Conservation (phyloP, 129 eudicot genomes). For the Mikania micrantha region DNA sequence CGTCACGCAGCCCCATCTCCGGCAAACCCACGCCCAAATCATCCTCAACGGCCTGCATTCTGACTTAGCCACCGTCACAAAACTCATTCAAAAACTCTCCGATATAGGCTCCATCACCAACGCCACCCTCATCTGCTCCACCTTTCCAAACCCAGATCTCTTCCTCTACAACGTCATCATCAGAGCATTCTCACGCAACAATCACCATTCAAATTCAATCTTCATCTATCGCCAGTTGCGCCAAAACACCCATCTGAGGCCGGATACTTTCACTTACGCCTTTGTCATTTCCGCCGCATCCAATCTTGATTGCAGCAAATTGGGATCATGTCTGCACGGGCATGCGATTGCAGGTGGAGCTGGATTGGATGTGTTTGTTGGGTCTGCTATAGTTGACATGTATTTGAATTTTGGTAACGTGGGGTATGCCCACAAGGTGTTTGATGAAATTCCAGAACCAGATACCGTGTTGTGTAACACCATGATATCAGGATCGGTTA, state of each 20-base stretch:
- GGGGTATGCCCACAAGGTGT: conserved; percentile 64
- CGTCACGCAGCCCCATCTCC: conserved; percentile 36
- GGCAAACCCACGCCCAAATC: conserved; percentile 81
- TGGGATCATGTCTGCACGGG: conserved; percentile 58
- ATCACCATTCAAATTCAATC: conserved; percentile 30
- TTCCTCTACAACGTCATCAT: conserved; percentile 80
- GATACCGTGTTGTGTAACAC: conserved; percentile 88
- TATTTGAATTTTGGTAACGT: conserved; percentile 41
- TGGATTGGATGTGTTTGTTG: conserved; percentile 65
- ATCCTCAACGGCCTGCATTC: conserved; percentile 39
- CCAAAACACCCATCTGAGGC: conserved; percentile 25
- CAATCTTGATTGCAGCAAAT: conserved; percentile 12
- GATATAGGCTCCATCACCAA: conserved; percentile 41
- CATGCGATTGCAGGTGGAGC: conserved; percentile 53
- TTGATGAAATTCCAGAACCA: conserved; percentile 54
- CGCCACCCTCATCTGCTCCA: conserved; percentile 49
- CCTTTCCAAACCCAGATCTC: conserved; percentile 50
- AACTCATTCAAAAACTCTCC: conserved; percentile 65
- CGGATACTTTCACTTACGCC: conserved; percentile 57
- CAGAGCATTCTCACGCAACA: conserved; percentile 36
- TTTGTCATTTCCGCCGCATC: conserved; percentile 58
- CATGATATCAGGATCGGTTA: conserved; percentile 71
- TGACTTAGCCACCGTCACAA: conserved; percentile 54
- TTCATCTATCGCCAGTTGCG: conserved; percentile 36
- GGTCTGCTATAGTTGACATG: conserved; percentile 68